phyloP scores from a whole-genome alignment of 2,329 filamentous ascomycete genomes.

The Beauveria sp. region DNA sequence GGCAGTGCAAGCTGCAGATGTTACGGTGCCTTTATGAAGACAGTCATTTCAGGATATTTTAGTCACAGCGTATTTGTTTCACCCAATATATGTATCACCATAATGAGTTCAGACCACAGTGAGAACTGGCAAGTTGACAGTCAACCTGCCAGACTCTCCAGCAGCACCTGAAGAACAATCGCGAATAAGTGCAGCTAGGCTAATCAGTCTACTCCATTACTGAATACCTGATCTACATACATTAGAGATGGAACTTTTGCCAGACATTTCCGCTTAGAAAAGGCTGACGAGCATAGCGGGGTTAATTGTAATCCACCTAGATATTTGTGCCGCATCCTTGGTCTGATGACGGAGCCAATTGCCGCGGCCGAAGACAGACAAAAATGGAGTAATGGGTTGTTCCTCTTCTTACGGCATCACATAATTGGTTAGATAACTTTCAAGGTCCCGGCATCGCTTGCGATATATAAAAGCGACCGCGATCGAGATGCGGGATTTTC shows the following conservation, averaged over 20 bases:
- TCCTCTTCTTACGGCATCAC: neutral
- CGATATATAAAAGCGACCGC: slow-evolving; percentile 2
- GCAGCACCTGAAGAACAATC: slow-evolving; percentile 30
- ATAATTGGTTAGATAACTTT: neutral
- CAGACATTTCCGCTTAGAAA: neutral
- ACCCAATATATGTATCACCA: no score
- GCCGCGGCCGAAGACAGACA: neutral
- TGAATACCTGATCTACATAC: neutral
- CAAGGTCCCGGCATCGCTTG: neutral
- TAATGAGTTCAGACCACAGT: slow-evolving; percentile 19
- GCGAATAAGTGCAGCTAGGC: neutral
- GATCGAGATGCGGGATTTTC: neutral
- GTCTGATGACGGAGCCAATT: neutral
- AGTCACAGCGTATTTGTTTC: neutral
- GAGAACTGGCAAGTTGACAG: slow-evolving; percentile 27
- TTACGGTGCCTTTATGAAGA: neutral
- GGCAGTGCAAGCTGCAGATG: neutral
- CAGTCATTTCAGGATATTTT: neutral
- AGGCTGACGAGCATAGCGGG: slow-evolving; percentile 6
- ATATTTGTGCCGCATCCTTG: neutral
- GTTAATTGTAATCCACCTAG: slow-evolving; percentile 10
- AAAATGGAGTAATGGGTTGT: slow-evolving; percentile 2
- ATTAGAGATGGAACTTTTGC: no score
- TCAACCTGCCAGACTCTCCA: slow-evolving; percentile 35
- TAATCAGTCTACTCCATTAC: neutral